Evolutionary conservation across 1,139 yeast species (phyloP).

Genomic region (Pichia norvegensis): DNA sequence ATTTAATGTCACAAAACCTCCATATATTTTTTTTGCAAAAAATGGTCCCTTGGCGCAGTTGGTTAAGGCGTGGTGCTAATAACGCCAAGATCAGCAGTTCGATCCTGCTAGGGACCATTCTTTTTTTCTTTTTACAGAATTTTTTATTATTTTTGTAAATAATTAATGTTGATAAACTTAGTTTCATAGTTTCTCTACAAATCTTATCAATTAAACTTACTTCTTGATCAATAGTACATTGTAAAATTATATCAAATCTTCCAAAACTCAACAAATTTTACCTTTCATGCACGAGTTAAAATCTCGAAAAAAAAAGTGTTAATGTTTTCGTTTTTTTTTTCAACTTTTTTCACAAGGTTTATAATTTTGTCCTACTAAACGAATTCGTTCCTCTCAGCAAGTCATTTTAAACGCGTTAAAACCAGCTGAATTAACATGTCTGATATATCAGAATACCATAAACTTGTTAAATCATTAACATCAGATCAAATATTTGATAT

Average conservation of each 20-base stretch:
- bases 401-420: neutral
- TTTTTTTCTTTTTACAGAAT: slow-evolving; percentile 13
- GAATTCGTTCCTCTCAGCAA: neutral
- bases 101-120: slow-evolving; percentile 78
- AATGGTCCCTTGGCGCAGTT: slow-evolving; percentile 73
- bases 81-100: slow-evolving; percentile 41
- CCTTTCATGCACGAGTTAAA: no score
- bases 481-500: slow-evolving; percentile 42
- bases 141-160: neutral
- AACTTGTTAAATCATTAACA: slow-evolving; percentile 42
- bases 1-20: no score
- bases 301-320: neutral
- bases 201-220: no score
- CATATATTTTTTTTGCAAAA: neutral
- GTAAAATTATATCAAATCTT: no score
- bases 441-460: slow-evolving; percentile 32
- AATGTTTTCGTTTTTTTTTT: neutral
- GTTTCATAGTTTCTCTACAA: no score
- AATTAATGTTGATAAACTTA: neutral
- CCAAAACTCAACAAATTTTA: no score
- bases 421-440: neutral
- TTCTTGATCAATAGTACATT: no score
- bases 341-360: neutral
- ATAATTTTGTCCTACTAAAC: no score
- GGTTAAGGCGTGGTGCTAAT: slow-evolving; percentile 89